Conservation (phyloP, 2,329 filamentous ascomycete genomes). For the Acrocalymma vagum region DNA sequence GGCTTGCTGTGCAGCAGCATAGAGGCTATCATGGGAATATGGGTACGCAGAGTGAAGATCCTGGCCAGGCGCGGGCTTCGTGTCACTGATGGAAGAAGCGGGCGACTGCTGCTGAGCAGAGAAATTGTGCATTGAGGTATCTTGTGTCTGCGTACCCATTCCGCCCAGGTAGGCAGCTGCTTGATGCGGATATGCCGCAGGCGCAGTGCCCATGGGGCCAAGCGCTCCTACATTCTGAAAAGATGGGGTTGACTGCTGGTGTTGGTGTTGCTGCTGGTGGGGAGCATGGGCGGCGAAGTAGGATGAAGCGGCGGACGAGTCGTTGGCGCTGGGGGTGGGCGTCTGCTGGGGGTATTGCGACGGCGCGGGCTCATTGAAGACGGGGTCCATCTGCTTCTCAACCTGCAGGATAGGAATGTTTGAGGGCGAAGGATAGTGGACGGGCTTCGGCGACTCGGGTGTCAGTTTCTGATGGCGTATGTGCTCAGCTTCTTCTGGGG, state of each 20-base stretch:
- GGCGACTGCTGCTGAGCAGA: conserved; percentile 39
- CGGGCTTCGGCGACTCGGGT: conserved; percentile 74
- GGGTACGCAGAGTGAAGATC: conserved; percentile 40
- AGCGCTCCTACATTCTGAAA: conserved; percentile 32
- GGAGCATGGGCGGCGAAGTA: conserved; percentile 40
- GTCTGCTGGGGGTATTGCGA: conserved; percentile 43
- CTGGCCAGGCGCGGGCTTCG: conserved; percentile 37
- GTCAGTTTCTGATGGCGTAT: conserved; percentile 72
- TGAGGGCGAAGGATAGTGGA: conserved; percentile 72
- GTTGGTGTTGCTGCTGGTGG: conserved; percentile 15
- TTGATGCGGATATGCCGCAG: conserved; percentile 29
- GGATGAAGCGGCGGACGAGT: conserved; percentile 37
- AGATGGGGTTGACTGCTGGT: conserved; percentile 17
- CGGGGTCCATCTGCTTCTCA: conserved; percentile 75
- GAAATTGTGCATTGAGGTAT: conserved; percentile 50
- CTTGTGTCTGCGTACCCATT: conserved; percentile 41
- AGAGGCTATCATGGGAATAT: conserved; percentile 44
- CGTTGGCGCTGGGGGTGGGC: conserved; percentile 38
- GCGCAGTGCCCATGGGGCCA: conserved; percentile 29
- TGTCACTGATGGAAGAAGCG: conserved; percentile 45
- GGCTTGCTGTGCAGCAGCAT: conserved; percentile 38
- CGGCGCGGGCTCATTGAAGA: conserved; percentile 71
- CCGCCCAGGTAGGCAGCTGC: conserved; percentile 35
- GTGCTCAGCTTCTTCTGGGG: conserved; percentile 65
- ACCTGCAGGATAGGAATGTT: conserved; percentile 70